These are phyloP conservation scores for Colletotrichum sp. DNA, from an alignment of 2,329 filamentous ascomycete genomes.

Conservation along the genomic window DNA sequence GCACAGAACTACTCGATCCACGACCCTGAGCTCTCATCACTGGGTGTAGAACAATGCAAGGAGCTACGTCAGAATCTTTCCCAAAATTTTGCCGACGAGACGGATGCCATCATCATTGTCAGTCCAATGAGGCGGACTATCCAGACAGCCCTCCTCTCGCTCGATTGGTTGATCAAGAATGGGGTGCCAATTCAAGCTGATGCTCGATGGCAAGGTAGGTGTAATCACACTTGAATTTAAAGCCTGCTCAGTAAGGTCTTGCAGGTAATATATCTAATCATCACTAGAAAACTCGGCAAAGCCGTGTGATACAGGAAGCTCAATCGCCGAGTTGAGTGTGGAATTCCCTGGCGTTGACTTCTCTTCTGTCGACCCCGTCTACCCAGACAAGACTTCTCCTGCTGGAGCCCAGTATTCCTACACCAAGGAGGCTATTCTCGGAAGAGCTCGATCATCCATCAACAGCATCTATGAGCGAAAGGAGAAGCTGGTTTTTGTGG, in stretches of 20 bases:
- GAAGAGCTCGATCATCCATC: constrained; percentile 58
- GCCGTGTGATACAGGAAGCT: constrained; percentile 67
- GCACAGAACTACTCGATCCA: constrained; percentile 51
- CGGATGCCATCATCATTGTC: constrained; percentile 58
- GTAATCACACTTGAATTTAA: not conserved
- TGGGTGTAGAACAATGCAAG: constrained; percentile 55
- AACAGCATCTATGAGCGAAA: constrained; percentile 54
- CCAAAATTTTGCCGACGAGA: constrained; percentile 35
- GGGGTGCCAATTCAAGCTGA: constrained; percentile 61
- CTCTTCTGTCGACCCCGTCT: constrained; percentile 60
- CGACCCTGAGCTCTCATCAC: constrained; percentile 56
- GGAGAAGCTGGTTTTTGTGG: constrained; percentile 68
- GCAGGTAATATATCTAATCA: constrained; percentile 58
- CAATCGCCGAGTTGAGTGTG: constrained; percentile 43
- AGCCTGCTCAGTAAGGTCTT: constrained; percentile 49
- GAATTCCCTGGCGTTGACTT: constrained; percentile 66
- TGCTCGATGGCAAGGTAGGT: constrained; percentile 68
- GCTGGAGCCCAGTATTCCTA: constrained; percentile 55
- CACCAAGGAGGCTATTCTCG: constrained; percentile 56
- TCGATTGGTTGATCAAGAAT: constrained; percentile 62
- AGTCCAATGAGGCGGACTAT: constrained; percentile 71
- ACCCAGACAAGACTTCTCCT: constrained; percentile 65
- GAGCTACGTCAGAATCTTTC: constrained; percentile 47
- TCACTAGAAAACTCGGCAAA: constrained; percentile 55
- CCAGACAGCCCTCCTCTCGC: constrained; percentile 63